These are phyloP conservation scores for Phytophthora macrochlamydospora DNA, from an alignment of 352 stramenopile species.

Conservation along the genomic window DNA sequence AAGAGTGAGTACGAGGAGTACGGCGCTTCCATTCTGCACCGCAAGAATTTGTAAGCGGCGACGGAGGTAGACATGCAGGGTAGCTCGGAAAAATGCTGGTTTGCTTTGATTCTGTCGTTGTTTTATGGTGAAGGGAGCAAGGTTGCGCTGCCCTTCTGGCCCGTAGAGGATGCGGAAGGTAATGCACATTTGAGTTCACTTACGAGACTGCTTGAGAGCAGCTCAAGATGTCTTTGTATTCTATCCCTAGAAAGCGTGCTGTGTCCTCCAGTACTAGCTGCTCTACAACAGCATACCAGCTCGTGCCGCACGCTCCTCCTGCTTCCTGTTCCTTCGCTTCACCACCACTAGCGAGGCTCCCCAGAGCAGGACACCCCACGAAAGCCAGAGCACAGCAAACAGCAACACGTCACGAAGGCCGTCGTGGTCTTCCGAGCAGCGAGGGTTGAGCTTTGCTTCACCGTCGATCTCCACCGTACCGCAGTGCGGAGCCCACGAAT, in stretches of 20 bases:
- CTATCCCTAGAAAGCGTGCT: too few species aligned
- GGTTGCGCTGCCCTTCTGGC: slow-evolving; percentile 11
- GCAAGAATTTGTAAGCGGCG: slow-evolving; percentile 90
- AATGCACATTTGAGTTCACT: too few species aligned
- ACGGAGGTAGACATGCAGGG: slow-evolving; percentile 1
- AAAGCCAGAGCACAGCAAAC: slow-evolving; percentile 77
- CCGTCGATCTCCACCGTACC: slow-evolving; percentile 71
- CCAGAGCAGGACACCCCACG: slow-evolving; percentile 76
- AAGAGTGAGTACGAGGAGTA: slow-evolving; percentile 99
- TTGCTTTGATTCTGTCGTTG: slow-evolving; percentile 35
- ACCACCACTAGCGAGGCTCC: slow-evolving; percentile 51
- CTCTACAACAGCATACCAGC: slow-evolving; percentile 13
- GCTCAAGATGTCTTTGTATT: background rate
- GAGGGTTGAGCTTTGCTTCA: slow-evolving; percentile 63
- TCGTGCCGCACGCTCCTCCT: slow-evolving; percentile 24
- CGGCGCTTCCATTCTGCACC: slow-evolving; percentile 96
- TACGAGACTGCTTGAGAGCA: slow-evolving; percentile 1
- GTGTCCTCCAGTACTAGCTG: slow-evolving; percentile 18
- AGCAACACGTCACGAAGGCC: slow-evolving; percentile 76
- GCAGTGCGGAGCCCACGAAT: slow-evolving; percentile 91
- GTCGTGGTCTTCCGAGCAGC: slow-evolving; percentile 59
- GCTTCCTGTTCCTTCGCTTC: slow-evolving; percentile 29
- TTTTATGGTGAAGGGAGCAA: slow-evolving; percentile 30
- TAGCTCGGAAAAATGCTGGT: slow-evolving; percentile 12
- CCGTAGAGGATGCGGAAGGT: slow-evolving; percentile 9